Conservation (phyloP, 208 protist genomes). For the Leptomonas seymouri region DNA sequence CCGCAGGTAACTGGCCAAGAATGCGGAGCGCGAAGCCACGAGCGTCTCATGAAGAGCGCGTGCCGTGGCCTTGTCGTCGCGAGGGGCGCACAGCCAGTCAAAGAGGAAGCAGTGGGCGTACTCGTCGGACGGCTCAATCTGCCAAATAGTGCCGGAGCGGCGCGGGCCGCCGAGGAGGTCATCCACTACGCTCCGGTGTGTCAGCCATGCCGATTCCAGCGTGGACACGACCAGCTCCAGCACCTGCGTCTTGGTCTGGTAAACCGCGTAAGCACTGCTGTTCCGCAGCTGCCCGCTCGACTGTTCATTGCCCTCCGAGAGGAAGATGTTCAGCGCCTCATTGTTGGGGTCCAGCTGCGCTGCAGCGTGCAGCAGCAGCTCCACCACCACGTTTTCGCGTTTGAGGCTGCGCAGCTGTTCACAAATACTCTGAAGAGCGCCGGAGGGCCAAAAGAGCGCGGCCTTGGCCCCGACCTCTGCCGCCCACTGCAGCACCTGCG, state of each 20-base stretch:
- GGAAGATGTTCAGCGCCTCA: slow-evolving; percentile 57
- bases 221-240: slow-evolving; percentile 54
- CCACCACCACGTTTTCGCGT: slow-evolving; percentile 68
- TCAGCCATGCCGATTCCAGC: slow-evolving; percentile 79
- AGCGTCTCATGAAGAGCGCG: slow-evolving; percentile 73
- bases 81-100: slow-evolving; percentile 78
- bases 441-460: slow-evolving; percentile 71
- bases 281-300: slow-evolving; percentile 16
- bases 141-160: slow-evolving; percentile 85
- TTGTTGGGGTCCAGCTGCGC: slow-evolving; percentile 79
- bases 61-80: slow-evolving; percentile 56
- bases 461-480: slow-evolving; percentile 64
- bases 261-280: slow-evolving; percentile 34
- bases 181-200: slow-evolving; percentile 74
- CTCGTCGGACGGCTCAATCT: slow-evolving; percentile 83
- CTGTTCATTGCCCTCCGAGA: slow-evolving; percentile 31
- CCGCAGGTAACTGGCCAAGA: slow-evolving; percentile 71
- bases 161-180: slow-evolving; percentile 78
- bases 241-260: slow-evolving; percentile 72
- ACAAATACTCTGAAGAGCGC: slow-evolving; percentile 76
- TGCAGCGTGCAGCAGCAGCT: slow-evolving; percentile 86
- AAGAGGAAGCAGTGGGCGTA: slow-evolving; percentile 87
- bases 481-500: slow-evolving; percentile 63
- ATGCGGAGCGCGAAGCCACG: slow-evolving; percentile 60
- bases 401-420: slow-evolving; percentile 73